Evolutionary conservation across 2,329 filamentous ascomycete species (phyloP), one percentile per base, ranked within the genome.

Genomic region (Triangularia verruculosa): DNA sequence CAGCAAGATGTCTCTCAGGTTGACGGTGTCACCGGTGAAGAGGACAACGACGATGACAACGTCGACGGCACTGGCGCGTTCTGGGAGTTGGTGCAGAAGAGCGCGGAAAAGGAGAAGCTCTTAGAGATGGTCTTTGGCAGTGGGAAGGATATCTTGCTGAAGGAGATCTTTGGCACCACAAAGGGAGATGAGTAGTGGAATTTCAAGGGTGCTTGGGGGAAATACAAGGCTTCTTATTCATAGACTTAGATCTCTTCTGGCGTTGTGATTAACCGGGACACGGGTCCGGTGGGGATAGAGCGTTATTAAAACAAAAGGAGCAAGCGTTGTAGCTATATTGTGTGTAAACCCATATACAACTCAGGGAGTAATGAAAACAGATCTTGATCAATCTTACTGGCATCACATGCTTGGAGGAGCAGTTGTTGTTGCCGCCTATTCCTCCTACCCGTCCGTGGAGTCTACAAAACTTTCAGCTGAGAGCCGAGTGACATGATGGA

Each of bases 21-120:
- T 20, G 66, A 57, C 1, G 57, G 34, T 27, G 66, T 32, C 8
- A 7, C 51, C 2, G 51, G 11, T 12, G 51, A 25, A 11, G 69
- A 65, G 25, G 47, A 30, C 30, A 54, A 39, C 1, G 59, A 57
- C 2, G 47, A 30, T 22, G 60, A 39, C 1, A 57, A 57, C 2
- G 30, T 22, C 5, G 67, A 68, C 34, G 70, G 69, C 2, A 69
- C 60, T 2, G 72, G 69, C 17, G 68, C 71, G 1, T 74, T 73
- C 57, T 74, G 71, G 71, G 71, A 69, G 24, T 25, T 74, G 62
- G 70, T 74, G 7, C 68, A 73, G 68, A 72, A 70, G 65, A 74
- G 70, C 56, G 69, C 67, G 4, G 72, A 72, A 67, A 71, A 64
- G 69, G 69, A 70, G 3, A 71, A 70, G 66, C 34, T 70, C 61